Conservation (phyloP, 352 stramenopile genomes). For the Pythium aristosporum region DNA sequence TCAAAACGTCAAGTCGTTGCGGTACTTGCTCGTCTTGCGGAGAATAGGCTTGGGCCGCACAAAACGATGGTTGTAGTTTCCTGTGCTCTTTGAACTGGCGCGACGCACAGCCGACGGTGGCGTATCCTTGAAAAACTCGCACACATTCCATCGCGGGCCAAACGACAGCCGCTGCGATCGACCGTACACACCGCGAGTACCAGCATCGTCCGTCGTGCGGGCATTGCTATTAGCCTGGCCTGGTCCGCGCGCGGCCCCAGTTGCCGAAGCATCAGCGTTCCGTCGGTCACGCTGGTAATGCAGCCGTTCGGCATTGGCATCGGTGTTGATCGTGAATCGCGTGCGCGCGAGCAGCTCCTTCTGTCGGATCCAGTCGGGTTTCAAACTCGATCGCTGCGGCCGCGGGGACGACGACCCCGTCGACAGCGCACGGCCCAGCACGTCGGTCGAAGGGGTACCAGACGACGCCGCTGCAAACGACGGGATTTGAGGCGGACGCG, state of each 20-base stretch:
- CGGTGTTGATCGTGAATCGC: conserved; percentile 62
- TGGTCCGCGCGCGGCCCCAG: background rate
- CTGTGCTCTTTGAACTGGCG: conserved; percentile 13
- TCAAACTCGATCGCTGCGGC: conserved; percentile 38
- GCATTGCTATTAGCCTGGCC: conserved; percentile 1
- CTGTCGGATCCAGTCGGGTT: conserved; percentile 71
- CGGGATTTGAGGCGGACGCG: conserved; percentile 1
- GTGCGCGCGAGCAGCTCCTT: conserved; percentile 58
- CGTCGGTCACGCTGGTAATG: conserved; percentile 42
- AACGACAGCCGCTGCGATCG: conserved; percentile 60
- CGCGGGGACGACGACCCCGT: background rate
- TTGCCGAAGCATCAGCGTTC: conserved; percentile 19
- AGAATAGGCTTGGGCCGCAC: conserved; percentile 37
- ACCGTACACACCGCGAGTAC: conserved; percentile 54
- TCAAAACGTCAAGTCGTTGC: conserved; percentile 33
- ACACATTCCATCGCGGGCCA: conserved; percentile 49
- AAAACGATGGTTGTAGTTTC: background rate
- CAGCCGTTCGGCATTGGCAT: conserved; percentile 44
- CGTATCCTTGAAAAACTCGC: conserved; percentile 49
- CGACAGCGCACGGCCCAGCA: conserved; percentile 9
- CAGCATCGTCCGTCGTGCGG: conserved; percentile 18
- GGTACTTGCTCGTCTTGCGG: conserved; percentile 55
- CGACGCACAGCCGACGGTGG: conserved; percentile 32
- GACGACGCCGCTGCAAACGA: conserved; percentile 10
- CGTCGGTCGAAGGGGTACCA: conserved; percentile 2